Evolutionary conservation across 192 early-diverging fungal genomes (phyloP).

Genomic region (Allomyces macrogynus): DNA sequence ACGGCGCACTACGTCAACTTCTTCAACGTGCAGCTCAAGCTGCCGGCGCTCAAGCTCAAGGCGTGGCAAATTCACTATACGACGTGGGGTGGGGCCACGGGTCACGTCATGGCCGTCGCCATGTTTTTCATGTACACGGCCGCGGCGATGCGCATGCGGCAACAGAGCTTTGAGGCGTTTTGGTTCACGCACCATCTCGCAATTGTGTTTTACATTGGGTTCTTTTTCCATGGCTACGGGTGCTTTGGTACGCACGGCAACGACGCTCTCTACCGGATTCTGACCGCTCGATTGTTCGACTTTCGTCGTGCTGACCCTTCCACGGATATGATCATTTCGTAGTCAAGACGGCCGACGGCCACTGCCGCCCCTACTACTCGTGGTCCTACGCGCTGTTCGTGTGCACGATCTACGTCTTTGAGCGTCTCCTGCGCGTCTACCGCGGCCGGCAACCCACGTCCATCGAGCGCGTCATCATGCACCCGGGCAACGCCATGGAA

Average conservation of each 20-base stretch:
- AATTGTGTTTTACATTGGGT: constrained; percentile 36
- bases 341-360: constrained; percentile 10
- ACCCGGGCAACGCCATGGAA: constrained; percentile 51
- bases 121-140: constrained; percentile 36
- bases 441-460: constrained; percentile 32
- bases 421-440: constrained; percentile 37
- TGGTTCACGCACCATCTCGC: constrained; percentile 63
- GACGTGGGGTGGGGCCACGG: constrained; percentile 30
- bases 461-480: constrained; percentile 48
- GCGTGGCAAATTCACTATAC: constrained; percentile 9
- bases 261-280: constrained; percentile 12
- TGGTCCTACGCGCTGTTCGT: constrained; percentile 5
- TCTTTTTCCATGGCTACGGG: constrained; percentile 46
- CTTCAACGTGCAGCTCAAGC: constrained; percentile 9
- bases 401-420: constrained; percentile 29
- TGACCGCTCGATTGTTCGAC: too few relatives aligned
- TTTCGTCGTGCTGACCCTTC: too few relatives aligned
- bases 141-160: constrained; percentile 30
- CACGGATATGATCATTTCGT: background rate
- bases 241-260: constrained; percentile 26
- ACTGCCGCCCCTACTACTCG: constrained; percentile 7
- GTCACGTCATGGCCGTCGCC: constrained; percentile 40
- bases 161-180: constrained; percentile 48
- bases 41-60: constrained; percentile 1
- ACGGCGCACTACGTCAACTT: constrained; percentile 37